These are phyloP conservation scores for Bipolaris cookei DNA, from an alignment of 2,329 filamentous ascomycete genomes.

Conservation along the genomic window DNA sequence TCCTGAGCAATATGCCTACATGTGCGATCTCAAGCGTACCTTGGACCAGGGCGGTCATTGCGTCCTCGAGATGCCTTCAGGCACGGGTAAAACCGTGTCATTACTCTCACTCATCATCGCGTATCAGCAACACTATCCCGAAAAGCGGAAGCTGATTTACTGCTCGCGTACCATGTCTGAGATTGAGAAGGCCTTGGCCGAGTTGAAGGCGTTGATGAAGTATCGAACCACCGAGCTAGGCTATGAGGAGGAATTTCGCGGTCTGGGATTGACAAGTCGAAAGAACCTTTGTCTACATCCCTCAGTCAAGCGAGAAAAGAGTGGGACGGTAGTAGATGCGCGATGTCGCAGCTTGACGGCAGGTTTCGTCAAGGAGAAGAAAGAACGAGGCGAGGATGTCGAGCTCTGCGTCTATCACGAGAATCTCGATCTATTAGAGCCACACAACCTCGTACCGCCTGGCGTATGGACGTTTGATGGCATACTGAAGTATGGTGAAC, in stretches of 20 bases:
- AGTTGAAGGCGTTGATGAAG: conserved; percentile 92
- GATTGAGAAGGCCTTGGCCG: conserved; percentile 95
- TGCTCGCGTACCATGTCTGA: conserved; percentile 99
- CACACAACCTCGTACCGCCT: conserved; percentile 91
- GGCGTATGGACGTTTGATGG: conserved; percentile 96
- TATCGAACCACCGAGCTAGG: conserved; percentile 91
- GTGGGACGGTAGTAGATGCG: conserved; percentile 91
- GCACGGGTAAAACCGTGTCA: conserved; percentile 96
- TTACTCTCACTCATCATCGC: conserved; percentile 93
- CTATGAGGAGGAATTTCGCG: conserved; percentile 88
- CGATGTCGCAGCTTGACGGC: conserved; percentile 93
- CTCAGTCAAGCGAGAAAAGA: conserved; percentile 95
- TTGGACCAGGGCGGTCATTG: conserved; percentile 94
- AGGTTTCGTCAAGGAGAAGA: conserved; percentile 97
- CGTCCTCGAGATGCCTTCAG: conserved; percentile 98
- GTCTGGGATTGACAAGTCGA: conserved; percentile 88
- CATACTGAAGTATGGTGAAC: conserved; percentile 85
- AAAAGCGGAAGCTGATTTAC: conserved; percentile 95
- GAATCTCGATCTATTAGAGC: conserved; percentile 93
- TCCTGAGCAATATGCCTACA: conserved; percentile 68
- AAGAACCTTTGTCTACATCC: conserved; percentile 98
- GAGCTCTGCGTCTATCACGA: conserved; percentile 96
- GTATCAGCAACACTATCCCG: conserved; percentile 92
- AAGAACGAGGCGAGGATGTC: conserved; percentile 90
- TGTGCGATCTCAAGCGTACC: conserved; percentile 86